phyloP scores from a whole-genome alignment of 345 rosid genomes.

The Hevea brasiliensis region DNA sequence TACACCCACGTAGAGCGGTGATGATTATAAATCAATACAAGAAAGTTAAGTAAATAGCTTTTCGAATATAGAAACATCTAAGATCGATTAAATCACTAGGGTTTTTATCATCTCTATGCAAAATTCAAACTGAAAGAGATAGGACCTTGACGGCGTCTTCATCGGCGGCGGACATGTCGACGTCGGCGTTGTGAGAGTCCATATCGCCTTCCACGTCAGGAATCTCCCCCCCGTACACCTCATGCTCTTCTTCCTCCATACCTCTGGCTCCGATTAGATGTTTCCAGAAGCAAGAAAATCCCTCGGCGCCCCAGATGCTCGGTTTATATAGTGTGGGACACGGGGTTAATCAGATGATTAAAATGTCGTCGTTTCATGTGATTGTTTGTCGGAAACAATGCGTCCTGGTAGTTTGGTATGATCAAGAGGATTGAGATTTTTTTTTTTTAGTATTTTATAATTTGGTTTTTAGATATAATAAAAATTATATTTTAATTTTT shows the following conservation, averaged over 20 bases:
- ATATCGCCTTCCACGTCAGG: constrained; percentile 89
- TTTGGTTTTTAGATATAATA: too few relatives aligned
- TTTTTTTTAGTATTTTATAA: too few relatives aligned
- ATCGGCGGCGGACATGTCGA: constrained; percentile 72
- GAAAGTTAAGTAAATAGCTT: background rate
- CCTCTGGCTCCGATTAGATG: background rate
- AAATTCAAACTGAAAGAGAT: background rate
- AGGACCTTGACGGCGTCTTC: constrained; percentile 81
- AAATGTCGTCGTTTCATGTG: background rate
- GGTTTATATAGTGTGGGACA: background rate
- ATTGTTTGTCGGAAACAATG: too few relatives aligned
- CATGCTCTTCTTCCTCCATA: constrained; percentile 95
- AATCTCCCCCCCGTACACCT: constrained; percentile 95
- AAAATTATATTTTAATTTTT: too few relatives aligned
- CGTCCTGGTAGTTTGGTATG: too few relatives aligned
- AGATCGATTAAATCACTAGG: constrained; percentile 8
- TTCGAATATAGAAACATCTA: background rate
- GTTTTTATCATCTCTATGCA: background rate
- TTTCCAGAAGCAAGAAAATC: background rate
- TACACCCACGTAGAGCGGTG: background rate
- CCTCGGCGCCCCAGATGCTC: background rate
- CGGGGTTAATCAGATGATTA: too few relatives aligned
- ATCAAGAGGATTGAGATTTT: too few relatives aligned
- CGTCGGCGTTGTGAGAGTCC: constrained; percentile 59
- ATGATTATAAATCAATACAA: background rate